Evolutionary conservation across 164 flowering plant species (phyloP), one percentile per base, ranked within the genome.

Genomic region (Stephania cephalantha): DNA sequence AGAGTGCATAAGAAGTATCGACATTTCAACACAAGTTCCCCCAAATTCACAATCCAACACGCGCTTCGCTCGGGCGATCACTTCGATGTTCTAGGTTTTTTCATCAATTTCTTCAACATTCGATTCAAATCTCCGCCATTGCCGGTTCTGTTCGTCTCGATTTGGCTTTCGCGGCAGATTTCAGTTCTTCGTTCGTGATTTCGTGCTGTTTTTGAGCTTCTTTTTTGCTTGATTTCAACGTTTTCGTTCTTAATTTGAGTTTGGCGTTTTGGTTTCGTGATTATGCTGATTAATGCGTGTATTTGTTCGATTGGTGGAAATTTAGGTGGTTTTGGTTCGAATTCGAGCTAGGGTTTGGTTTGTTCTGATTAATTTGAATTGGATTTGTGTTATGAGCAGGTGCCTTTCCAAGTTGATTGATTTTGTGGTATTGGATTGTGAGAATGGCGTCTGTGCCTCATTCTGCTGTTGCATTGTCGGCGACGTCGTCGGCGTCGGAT

Each of bases 401-500:
- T 68, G 11, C 5, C 8, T 68, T 52, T 48, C 13, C 22, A n/a
- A 25, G 2, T 55, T 15, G 29, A 45, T 42, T 70, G 12, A 55
- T 55, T 55, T 55, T 55, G 63, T n/a, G n/a, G 11, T 66, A 42
- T 2, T 15, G 61, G 71, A 65, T n/a, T 22, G 64, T 69, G 69
- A 71, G 69, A 75, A 90, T 91, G 98, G 88, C 97, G 70, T 73
- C 87, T 66, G 70, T 84, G 9, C 75, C 85, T 48, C 86, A 84
- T 65, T 83, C 86, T 75, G 71, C 86, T 1, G 78, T 79, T 30
- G 71, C 85, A 15, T 79, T 85, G 72, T 64, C 85, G 2, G 83
- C 81, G 48, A 74, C 84, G 35, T 75, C 88, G 31, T 78, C 88
- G 30, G 88, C 90, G 61, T 91, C 95, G 74, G 95, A 90, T 84